A percentile compares a stretch with the other conserved stretches of the same genome.
Evolutionary conservation across 2,329 filamentous ascomycete genomes (phyloP).

Genomic region (Fusarium penzigii): DNA sequence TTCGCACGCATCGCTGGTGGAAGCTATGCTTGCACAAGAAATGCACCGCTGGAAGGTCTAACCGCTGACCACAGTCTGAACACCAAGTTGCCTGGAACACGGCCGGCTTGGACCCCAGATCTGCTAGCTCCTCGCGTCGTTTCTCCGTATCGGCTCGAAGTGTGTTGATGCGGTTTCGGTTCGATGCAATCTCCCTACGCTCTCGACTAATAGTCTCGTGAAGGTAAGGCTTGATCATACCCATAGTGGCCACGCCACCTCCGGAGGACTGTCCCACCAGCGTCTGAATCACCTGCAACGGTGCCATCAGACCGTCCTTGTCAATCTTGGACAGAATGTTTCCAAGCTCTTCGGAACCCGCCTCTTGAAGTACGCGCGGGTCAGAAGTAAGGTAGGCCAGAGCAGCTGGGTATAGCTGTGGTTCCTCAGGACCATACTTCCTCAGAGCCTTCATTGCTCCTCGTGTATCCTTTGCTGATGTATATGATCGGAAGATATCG

Average conservation of each 20-base stretch:
- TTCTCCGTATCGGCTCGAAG: constrained; percentile 82
- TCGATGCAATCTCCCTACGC: constrained; percentile 77
- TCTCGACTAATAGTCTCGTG: constrained; percentile 86
- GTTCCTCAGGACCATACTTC: constrained; percentile 90
- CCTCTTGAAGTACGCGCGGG: constrained; percentile 77
- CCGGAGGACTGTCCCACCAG: constrained; percentile 61
- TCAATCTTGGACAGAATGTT: constrained; percentile 83
- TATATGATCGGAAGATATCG: constrained; percentile 97
- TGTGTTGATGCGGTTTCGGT: constrained; percentile 77
- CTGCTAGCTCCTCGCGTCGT: constrained; percentile 76
- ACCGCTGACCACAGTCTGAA: constrained; percentile 72
- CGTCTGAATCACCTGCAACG: constrained; percentile 93
- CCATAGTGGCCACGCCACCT: constrained; percentile 83
- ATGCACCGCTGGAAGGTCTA: constrained; percentile 90
- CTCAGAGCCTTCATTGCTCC: constrained; percentile 87
- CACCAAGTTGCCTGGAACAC: constrained; percentile 92
- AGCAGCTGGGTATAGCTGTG: constrained; percentile 88
- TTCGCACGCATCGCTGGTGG: constrained; percentile 80
- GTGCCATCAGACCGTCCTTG: constrained; percentile 88
- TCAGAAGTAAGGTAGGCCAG: constrained; percentile 92
- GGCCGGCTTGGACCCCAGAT: constrained; percentile 75
- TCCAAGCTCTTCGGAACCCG: constrained; percentile 78
- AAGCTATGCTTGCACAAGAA: constrained; percentile 98
- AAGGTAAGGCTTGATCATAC: constrained; percentile 93
- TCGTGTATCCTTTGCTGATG: constrained; percentile 84